Base-by-base conservation (phyloP, 768 basidiomycete species). In the Podaxis pistillaris region DNA sequence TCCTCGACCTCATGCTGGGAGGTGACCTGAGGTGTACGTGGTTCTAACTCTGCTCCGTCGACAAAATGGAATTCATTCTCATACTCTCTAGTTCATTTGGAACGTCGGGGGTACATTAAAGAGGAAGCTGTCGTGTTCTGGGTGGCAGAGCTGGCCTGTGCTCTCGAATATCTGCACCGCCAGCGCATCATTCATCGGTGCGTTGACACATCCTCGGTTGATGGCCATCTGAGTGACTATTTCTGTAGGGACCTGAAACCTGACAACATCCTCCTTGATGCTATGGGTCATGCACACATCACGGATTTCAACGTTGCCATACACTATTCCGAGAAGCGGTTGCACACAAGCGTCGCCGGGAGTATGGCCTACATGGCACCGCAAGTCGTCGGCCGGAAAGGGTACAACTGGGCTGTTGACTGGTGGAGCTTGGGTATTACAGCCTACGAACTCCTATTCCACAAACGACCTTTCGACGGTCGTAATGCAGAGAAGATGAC, bases 341-440 rank as follows among this genome's bases (percentile, higher is more conserved):
- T 91, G 64, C 89, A 98, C 74, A 94, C 93, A 0, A 94, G 93
- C 63, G 91, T 99, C 15, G 96, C 97, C 6, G 97, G 97, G 3
- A 95, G 93, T 70, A 96, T 99, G 94, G 96, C 97, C 0, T 99
- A 99, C 77, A 99, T 99, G 97, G 96, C 96, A 9, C 96, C 96
- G 0, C 94, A 99, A 74, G 90, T 99, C n/a, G 82, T 98, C 49
- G 86, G 85, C 56, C 89, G 91, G 70, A 89, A 87, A 70, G 97
- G 97, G 15, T 99, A 99, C 74, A 90, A 91, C 3, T 95, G 93
- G 84, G 88, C 87, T 54, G 85, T 93, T 55, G 96, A 98, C 72
- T 97, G 93, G 91, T 98, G 96, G 96, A 94, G 93, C 70, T 81
- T 98, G 19, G 96, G 96, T 33, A 81, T 97, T 60, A 90, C 91